phyloP scores from a whole-genome alignment of 2,329 filamentous ascomycete species.

The Nigrospora sphaerica region DNA sequence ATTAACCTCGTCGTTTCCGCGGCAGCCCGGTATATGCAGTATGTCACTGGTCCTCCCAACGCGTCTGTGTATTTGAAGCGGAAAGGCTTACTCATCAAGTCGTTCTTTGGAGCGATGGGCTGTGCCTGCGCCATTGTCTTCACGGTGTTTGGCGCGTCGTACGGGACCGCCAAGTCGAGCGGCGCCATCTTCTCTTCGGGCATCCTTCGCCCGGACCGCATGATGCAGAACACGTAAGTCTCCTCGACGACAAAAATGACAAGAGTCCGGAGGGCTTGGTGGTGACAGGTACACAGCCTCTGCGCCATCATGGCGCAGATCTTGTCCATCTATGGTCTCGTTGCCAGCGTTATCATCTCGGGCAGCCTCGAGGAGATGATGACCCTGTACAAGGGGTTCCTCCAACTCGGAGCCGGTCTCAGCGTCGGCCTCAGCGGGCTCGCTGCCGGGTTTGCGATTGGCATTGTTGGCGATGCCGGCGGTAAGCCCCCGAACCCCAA shows the following conservation, averaged over 20 bases:
- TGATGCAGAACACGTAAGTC: constrained; percentile 34
- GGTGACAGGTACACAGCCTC: constrained; percentile 12
- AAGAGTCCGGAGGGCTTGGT: too few relatives aligned
- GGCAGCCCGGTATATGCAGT: constrained; percentile 38
- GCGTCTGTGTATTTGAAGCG: not conserved
- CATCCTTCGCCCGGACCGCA: constrained; percentile 34
- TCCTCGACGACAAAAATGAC: too few relatives aligned
- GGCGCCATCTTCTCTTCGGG: constrained; percentile 36
- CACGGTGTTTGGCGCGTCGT: constrained; percentile 40
- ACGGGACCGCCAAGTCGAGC: constrained; percentile 35
- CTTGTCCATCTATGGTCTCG: constrained; percentile 39
- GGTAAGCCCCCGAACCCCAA: constrained; percentile 19
- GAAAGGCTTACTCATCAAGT: constrained; percentile 12
- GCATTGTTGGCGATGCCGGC: constrained; percentile 38
- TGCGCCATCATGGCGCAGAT: constrained; percentile 41
- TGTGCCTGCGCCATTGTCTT: constrained; percentile 40
- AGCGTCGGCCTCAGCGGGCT: constrained; percentile 36
- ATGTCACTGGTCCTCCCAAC: constrained; percentile 11
- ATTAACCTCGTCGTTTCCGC: too few relatives aligned
- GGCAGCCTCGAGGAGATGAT: constrained; percentile 31
- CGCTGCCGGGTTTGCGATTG: constrained; percentile 38
- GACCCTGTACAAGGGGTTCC: constrained; percentile 33
- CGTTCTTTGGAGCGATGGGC: constrained; percentile 38
- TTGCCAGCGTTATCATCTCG: constrained; percentile 36
- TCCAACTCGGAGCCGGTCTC: constrained; percentile 36